Evolutionary conservation across 2,329 filamentous ascomycete genomes (phyloP), one percentile per base, ranked within the genome.

Genomic region (Cladophialophora bantiana): DNA sequence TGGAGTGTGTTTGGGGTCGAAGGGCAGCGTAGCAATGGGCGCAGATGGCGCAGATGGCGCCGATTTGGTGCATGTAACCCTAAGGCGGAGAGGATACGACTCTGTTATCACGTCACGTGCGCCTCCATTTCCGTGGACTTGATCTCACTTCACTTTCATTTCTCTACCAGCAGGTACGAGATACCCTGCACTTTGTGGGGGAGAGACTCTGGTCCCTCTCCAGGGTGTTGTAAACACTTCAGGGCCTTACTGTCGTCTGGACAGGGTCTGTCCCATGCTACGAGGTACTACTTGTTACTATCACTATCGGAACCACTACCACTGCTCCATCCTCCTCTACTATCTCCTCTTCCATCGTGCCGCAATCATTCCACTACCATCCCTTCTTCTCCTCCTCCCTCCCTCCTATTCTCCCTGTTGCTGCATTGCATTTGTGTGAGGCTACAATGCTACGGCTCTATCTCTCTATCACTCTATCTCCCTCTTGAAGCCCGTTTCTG

Each of bases 381-480:
- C 31, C 31, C 26, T 18, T 18, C 31, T 45, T 56, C 45, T 18
- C 36, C 45, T 10, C 15, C 18, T 54, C 38, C 20, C 26, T 7
- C 15, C 40, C 26, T 56, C 48, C 26, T 55, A 36, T 48, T 50
- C 26, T 32, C 40, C 42, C 64, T 69, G 62, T 66, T 20, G 58
- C 62, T 65, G 59, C 55, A 35, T 63, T 48, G 52, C 61, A 64
- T 65, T 63, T 48, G 52, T 63, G 66, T 65, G 65, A 50, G 45
- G 45, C 50, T 64, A 67, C 68, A 59, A 69, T 69, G 62, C 62
- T 53, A 69, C 68, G 60, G 54, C 65, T 69, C 65, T 69, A 69
- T 69, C 68, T 69, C 59, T 67, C 56, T 63, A 67, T 67, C 67
- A 59, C 59, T 20, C 45, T 50, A 50, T 50, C 45, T 50, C 20